Conservation (phyloP, 1,284 basidiomycete species). For the Hymenochaete sp. region DNA sequence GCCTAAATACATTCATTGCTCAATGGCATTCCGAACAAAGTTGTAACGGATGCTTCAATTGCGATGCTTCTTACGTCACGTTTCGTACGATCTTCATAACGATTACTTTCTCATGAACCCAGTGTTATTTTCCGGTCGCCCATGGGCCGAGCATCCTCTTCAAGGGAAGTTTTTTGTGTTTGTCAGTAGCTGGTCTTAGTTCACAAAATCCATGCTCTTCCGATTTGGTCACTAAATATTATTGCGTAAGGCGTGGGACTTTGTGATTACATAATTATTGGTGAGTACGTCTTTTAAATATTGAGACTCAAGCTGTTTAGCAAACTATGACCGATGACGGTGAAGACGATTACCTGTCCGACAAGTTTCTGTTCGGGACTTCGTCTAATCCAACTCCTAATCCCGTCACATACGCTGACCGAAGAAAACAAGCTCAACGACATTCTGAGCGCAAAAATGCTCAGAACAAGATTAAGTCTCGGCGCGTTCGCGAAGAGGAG, state of each 20-base stretch:
- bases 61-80: background rate
- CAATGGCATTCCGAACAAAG: conserved; percentile 1
- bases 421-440: conserved; percentile 54
- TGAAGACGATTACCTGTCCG: conserved; percentile 78
- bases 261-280: no score
- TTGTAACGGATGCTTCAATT: background rate
- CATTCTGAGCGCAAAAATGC: conserved; percentile 53
- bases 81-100: background rate
- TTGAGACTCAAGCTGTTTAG: no score
- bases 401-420: conserved; percentile 56
- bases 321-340: conserved; percentile 55
- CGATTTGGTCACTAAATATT: no score
- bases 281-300: no score
- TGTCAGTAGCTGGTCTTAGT: conserved; percentile 6
- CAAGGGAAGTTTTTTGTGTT: conserved; percentile 2
- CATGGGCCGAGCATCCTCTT: conserved; percentile 6
- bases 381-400: conserved; percentile 25
- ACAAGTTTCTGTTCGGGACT: conserved; percentile 60
- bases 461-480: conserved; percentile 52
- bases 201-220: no score
- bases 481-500: conserved; percentile 63
- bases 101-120: conserved; percentile 3
- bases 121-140: conserved; percentile 9
- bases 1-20: background rate
- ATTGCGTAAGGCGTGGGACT: no score